Percentiles rank a stretch among this genome's conserved stretches.
These are phyloP conservation scores for Rehmannia glutinosa DNA, from an alignment of 257 asterid genomes.

Conservation along the genomic window DNA sequence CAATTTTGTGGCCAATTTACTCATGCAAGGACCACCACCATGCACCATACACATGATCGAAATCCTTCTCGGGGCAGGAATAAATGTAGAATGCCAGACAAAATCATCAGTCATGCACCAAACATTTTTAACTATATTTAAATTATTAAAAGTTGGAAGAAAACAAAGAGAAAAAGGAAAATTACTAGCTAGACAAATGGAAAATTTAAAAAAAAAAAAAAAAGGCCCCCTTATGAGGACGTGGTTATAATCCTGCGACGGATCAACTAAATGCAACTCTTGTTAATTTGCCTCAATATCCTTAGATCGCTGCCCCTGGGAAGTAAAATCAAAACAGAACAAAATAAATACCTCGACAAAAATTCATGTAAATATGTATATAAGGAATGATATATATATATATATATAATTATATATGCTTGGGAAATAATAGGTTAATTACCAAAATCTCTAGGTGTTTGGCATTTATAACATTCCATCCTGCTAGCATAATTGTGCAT, in stretches of 20 bases:
- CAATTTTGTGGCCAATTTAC: conserved; percentile 10
- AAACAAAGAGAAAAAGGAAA: background rate
- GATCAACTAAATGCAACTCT: too few relatives aligned
- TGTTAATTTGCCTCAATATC: background rate
- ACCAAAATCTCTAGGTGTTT: conserved; percentile 56
- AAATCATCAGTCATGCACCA: conserved; percentile 14
- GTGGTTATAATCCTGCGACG: too few relatives aligned
- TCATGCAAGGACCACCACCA: background rate
- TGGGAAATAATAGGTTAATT: too few relatives aligned
- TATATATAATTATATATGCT: too few relatives aligned
- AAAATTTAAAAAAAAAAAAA: too few relatives aligned
- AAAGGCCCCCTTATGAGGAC: too few relatives aligned
- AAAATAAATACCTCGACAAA: background rate
- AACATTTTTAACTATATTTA: background rate
- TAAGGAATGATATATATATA: too few relatives aligned
- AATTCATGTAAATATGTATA: background rate
- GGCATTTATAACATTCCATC: conserved; percentile 69
- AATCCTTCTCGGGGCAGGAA: background rate
- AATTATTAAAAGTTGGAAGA: background rate
- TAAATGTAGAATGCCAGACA: conserved; percentile 10
- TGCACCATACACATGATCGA: conserved; percentile 18
- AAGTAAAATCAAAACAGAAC: background rate
- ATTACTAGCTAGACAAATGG: too few relatives aligned
- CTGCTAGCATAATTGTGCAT: conserved; percentile 79
- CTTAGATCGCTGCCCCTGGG: conserved; percentile 33